Evolutionary conservation across 257 asterid genomes (phyloP).

Genomic region (Voacanga thouarsii): DNA sequence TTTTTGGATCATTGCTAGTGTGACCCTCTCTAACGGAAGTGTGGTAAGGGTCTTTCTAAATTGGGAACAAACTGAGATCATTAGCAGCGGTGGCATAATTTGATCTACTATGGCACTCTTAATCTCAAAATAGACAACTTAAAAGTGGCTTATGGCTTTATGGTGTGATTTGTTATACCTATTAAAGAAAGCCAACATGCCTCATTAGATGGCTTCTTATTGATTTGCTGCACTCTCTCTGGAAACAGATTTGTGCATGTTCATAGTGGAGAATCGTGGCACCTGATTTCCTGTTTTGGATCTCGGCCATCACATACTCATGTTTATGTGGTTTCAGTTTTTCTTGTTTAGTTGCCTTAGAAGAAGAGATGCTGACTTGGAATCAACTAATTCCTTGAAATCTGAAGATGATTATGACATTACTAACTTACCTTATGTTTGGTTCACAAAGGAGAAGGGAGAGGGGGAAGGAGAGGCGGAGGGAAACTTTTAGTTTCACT

Average conservation of each 20-base stretch:
- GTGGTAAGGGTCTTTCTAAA: neutral
- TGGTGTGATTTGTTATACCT: neutral
- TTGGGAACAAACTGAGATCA: neutral
- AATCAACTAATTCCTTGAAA: neutral
- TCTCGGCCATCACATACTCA: neutral
- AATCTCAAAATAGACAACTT: neutral
- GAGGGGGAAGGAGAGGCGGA: too few species aligned
- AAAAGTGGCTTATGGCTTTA: neutral
- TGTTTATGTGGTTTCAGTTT: neutral
- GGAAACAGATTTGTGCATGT: neutral
- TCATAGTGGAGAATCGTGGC: neutral
- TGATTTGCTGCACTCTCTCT: neutral
- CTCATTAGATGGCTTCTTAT: neutral
- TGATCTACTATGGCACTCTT: neutral
- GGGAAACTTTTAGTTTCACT: too few species aligned
- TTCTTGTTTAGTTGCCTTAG: neutral
- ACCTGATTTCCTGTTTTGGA: neutral
- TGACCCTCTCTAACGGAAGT: neutral
- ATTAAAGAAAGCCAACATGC: neutral
- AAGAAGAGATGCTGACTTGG: neutral
- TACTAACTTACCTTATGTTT: neutral
- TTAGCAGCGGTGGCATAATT: neutral
- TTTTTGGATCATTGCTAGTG: neutral
- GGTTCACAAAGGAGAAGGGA: too few species aligned
- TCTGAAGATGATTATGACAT: neutral